phyloP scores from a whole-genome alignment of 2,329 filamentous ascomycete genomes.

The Teratosphaeria epicoccoides region DNA sequence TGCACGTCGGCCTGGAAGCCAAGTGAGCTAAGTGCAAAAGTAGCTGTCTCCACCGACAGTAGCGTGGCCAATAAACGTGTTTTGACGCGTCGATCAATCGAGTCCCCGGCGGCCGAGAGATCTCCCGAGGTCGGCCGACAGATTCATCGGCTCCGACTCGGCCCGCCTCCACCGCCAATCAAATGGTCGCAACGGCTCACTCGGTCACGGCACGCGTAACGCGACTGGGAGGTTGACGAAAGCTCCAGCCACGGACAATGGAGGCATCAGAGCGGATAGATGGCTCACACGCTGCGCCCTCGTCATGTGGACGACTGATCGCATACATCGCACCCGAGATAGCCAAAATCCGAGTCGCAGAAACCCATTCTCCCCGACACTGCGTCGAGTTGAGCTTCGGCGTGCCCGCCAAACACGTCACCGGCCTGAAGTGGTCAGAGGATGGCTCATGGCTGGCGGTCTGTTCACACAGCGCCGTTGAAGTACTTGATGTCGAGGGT shows the following conservation, averaged over 20 bases:
- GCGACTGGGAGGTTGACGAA: too few relatives aligned
- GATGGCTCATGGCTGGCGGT: conserved; percentile 7
- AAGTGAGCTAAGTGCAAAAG: background rate
- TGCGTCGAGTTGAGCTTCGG: conserved; percentile 4
- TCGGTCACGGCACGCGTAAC: too few relatives aligned
- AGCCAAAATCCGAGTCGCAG: conserved; percentile 5
- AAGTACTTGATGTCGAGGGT: conserved; percentile 34
- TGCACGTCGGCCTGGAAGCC: background rate
- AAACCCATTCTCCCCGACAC: conserved; percentile 1
- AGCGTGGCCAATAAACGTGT: background rate
- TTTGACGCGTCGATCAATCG: background rate
- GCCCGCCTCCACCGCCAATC: background rate
- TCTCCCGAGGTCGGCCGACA: background rate
- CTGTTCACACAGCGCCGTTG: conserved; percentile 9
- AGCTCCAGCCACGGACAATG: background rate
- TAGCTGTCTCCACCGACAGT: too few relatives aligned
- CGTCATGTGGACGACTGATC: conserved; percentile 1
- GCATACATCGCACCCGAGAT: background rate
- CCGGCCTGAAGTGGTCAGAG: conserved; percentile 8
- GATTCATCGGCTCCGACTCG: background rate
- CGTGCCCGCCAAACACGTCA: conserved; percentile 7
- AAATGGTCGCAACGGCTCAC: too few relatives aligned
- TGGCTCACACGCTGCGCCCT: background rate
- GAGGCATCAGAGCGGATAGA: conserved; percentile 1
- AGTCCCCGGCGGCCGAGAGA: background rate